Percentiles rank a stretch among this genome's conserved stretches.
phyloP scores from a whole-genome alignment of 2,329 filamentous ascomycete genomes.

The Phyllosticta citrichinensis region DNA sequence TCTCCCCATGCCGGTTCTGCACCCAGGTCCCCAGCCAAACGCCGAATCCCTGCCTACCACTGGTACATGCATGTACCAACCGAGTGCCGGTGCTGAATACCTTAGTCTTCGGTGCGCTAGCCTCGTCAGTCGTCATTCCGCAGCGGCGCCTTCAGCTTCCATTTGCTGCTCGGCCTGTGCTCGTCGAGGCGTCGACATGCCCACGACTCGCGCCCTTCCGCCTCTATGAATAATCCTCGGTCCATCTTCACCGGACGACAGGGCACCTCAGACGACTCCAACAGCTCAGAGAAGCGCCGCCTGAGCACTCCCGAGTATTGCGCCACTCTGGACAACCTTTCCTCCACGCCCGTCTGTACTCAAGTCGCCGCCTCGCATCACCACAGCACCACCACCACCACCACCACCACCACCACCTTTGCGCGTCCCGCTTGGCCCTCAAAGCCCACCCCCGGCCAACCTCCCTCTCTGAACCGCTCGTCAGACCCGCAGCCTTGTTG shows the following conservation, averaged over 20 bases:
- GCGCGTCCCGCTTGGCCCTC: neutral
- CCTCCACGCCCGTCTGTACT: constrained; percentile 12
- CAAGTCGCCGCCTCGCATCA: neutral
- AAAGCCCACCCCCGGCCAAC: neutral
- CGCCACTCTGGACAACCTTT: constrained; percentile 13
- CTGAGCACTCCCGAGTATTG: constrained; percentile 17
- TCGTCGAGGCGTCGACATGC: neutral
- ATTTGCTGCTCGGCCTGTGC: neutral
- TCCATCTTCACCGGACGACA: constrained; percentile 29
- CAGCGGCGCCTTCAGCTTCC: neutral
- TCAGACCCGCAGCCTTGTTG: constrained; percentile 8
- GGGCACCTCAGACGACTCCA: constrained; percentile 10
- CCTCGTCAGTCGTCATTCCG: neutral
- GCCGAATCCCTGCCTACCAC: neutral
- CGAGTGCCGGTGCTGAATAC: neutral
- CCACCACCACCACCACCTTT: neutral
- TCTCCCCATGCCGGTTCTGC: neutral
- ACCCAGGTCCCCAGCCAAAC: neutral
- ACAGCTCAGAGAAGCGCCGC: constrained; percentile 12
- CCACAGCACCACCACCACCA: neutral
- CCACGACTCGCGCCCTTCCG: neutral
- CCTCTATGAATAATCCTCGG: constrained; percentile 19
- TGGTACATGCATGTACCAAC: neutral
- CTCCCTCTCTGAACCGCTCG: constrained; percentile 13
- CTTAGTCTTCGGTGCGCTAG: neutral